Evolutionary conservation across 768 basidiomycete species (phyloP), one percentile per base, ranked within the genome.

Genomic region (Megacollybia marginata): DNA sequence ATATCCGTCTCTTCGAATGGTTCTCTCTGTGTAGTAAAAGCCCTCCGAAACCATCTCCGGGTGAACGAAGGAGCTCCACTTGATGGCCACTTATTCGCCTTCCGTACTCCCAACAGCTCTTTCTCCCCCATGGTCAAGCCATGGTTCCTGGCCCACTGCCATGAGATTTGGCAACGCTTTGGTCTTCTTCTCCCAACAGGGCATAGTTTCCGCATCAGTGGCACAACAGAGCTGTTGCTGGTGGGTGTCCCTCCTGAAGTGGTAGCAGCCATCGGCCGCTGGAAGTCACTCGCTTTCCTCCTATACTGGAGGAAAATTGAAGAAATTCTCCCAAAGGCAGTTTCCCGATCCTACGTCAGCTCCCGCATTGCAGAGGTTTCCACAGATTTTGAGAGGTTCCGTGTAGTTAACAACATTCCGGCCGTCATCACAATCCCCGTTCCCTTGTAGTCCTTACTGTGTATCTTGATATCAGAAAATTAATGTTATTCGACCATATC

Each of bases 251-350:
- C n/a, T n/a, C n/a, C n/a, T n/a, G n/a, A n/a, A n/a, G n/a, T n/a
- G n/a, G 35, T 36, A 10, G 64, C 65, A 2, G 54, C 58, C 0
- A 62, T 61, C 42, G 69, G 69, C 0, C 50, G 63, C 0, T 73
- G 70, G 70, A 60, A 54, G 0, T 67, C 65, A 0, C 43, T 54
- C 6, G 57, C 65, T 8, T 68, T 70, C 31, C 47, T 69, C 1
- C 18, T 51, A 0, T 68, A 65, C 40, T 68, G 65, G 66, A n/a
- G n/a, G n/a, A n/a, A n/a, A n/a, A n/a, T n/a, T n/a, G n/a, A n/a
- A n/a, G n/a, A n/a, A n/a, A n/a, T n/a, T n/a, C n/a, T n/a, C n/a
- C n/a, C n/a, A n/a, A n/a, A n/a, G n/a, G n/a, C n/a, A n/a, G n/a
- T n/a, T n/a, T n/a, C n/a, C n/a, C n/a, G n/a, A n/a, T n/a, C n/a